phyloP scores from a whole-genome alignment of 176 grass and related monocot species.

The Areca catechu region DNA sequence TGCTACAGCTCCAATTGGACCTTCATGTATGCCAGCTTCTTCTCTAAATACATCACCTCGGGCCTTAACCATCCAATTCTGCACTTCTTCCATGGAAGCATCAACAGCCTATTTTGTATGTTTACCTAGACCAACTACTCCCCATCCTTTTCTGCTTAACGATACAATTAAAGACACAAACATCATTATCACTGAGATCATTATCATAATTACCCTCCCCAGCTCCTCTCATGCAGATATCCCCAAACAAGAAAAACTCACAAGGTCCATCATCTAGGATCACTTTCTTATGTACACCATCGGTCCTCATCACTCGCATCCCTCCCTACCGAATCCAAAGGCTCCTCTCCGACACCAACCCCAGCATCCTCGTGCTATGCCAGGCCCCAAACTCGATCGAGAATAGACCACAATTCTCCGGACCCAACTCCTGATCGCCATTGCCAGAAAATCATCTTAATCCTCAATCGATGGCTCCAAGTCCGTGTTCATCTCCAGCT shows the following conservation, averaged over 20 bases:
- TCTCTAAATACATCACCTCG: slow-evolving; percentile 41
- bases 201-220: slow-evolving; percentile 35
- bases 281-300: slow-evolving; percentile 40
- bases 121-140: slow-evolving; percentile 19
- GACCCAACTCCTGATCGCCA: slow-evolving; percentile 8
- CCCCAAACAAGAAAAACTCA: slow-evolving; percentile 40
- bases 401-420: slow-evolving; percentile 28
- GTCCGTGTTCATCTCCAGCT: no score
- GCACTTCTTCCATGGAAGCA: slow-evolving; percentile 30
- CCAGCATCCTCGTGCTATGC: slow-evolving; percentile 3
- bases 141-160: slow-evolving; percentile 45
- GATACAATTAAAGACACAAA: slow-evolving; percentile 26
- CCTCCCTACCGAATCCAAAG: slow-evolving; percentile 38
- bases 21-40: slow-evolving; percentile 37
- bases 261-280: slow-evolving; percentile 19
- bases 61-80: slow-evolving; percentile 26
- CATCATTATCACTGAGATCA: slow-evolving; percentile 8
- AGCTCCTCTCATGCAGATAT: slow-evolving; percentile 58
- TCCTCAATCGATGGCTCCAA: neutral
- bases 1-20: slow-evolving; percentile 36
- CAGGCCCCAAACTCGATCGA: slow-evolving; percentile 31
- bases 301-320: slow-evolving; percentile 32
- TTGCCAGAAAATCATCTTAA: slow-evolving; percentile 20
- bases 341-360: slow-evolving; percentile 34
- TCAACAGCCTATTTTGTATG: slow-evolving; percentile 25